Percentiles rank a stretch among this genome's conserved stretches.
Evolutionary conservation across 2,329 filamentous ascomycete species (phyloP).

Genomic region (Arthrocladium fulminans): DNA sequence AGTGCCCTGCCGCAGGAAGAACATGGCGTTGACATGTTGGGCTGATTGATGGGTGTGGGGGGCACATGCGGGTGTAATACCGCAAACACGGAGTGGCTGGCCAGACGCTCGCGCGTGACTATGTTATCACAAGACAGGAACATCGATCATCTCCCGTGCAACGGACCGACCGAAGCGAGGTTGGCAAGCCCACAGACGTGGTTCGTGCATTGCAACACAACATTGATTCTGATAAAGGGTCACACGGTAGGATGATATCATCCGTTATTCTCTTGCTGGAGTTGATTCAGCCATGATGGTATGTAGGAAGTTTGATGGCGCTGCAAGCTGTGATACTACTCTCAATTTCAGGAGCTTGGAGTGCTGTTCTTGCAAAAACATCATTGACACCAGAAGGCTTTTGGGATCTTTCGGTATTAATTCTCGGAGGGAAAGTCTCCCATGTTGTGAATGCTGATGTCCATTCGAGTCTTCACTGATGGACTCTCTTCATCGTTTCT

Average conservation of each 20-base stretch:
- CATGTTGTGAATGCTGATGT: conserved; percentile 54
- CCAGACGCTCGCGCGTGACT: background rate
- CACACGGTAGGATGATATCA: background rate
- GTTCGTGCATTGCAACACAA: conserved; percentile 5
- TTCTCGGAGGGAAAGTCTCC: conserved; percentile 33
- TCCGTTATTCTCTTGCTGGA: background rate
- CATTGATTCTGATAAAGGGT: background rate
- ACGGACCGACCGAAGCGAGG: conserved; percentile 4
- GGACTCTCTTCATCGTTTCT: conserved; percentile 28
- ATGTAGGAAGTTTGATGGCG: too few relatives aligned
- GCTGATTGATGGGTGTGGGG: background rate
- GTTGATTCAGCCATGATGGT: too few relatives aligned
- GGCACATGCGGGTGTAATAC: background rate
- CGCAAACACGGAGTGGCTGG: background rate
- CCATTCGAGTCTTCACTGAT: conserved; percentile 44
- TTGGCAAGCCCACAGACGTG: background rate
- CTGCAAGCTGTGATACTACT: too few relatives aligned
- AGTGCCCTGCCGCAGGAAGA: background rate
- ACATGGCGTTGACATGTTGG: background rate
- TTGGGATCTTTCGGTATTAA: background rate
- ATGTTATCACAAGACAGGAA: conserved; percentile 1
- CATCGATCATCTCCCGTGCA: background rate
- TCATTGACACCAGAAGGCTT: background rate
- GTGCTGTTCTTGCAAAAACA: background rate
- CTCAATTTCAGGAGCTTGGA: too few relatives aligned